Base-by-base conservation (phyloP, 192 early-diverging fungal genomes). In the Podila epicladia region DNA sequence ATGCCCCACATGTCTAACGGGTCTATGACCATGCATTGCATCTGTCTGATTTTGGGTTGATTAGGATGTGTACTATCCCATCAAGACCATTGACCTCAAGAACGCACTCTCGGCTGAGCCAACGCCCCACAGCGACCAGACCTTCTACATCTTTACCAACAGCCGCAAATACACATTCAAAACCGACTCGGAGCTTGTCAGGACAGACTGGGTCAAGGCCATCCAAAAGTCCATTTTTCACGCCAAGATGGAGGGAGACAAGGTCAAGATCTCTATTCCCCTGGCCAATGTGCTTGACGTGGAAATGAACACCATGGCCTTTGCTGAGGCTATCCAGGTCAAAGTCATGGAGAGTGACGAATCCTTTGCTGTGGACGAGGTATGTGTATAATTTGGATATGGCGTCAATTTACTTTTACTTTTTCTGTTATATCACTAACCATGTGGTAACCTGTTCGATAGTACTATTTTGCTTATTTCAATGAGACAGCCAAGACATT, bases 381-480 rank as follows among this genome's bases (percentile, higher is more conserved):
- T 90, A 75, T 37, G 37, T 53, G 6, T 6, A 64, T 9, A 29
- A 17, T 45, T 12, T 17, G 15, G 13, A 15, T 11, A 45, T 32
- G 20, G 24, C 9, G 61, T 26, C 17, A 37, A 37, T 62, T 15
- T 64, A 9, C 22, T 33, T 19, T 32, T 32, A 20, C 15, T 19
- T 33, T n/a, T 32, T 7, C 35, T 22, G 22, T 35, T 69, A 0
- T 62, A 5, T 50, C 55, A 41, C 24, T 8, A 8, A 12, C 15
- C 41, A 45, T 45, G 41, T 15, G 13, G 41, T 15, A 17, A 26
- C 68, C 28, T 31, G 6, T 48, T 63, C 22, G 28, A 15, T 67
- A 90, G 89, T 93, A 90, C 58, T 88, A 87, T 41, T 93, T 93
- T 72, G 87, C 91, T 5, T 91, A 91, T 79, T 91, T 93, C 41